These are phyloP conservation scores for Lentinula boryana DNA, from an alignment of 768 basidiomycete species.

Conservation along the genomic window DNA sequence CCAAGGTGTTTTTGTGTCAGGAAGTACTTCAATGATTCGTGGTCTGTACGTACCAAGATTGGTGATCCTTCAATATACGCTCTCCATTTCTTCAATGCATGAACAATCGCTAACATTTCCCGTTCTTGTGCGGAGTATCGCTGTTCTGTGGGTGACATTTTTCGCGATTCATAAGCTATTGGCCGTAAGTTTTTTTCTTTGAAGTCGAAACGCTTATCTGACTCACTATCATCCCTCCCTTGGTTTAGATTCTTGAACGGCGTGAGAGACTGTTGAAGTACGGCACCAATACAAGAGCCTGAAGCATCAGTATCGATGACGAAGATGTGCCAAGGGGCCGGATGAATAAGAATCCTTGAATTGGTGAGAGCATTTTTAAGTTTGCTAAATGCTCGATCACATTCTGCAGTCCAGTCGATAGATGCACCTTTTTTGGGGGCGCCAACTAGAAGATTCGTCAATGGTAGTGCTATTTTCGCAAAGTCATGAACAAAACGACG, in stretches of 20 bases:
- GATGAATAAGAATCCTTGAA: neutral
- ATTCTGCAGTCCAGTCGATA: neutral
- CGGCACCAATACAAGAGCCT: neutral
- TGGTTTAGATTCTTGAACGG: neutral
- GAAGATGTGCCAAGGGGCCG: neutral
- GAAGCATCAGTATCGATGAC: neutral
- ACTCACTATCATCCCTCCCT: neutral
- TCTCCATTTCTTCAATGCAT: conserved; percentile 14
- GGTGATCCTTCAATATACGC: conserved; percentile 17
- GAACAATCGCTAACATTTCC: conserved; percentile 12
- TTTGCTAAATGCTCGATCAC: neutral
- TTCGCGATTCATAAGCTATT: conserved; percentile 9
- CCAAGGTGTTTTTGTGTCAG: conserved; percentile 14
- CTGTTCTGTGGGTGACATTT: conserved; percentile 9
- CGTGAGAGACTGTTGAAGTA: neutral
- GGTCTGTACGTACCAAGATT: conserved; percentile 16
- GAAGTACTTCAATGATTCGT: conserved; percentile 17
- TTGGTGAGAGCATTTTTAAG: neutral
- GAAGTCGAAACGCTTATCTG: neutral
- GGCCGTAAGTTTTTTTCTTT: conserved; percentile 9
- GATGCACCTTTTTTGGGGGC: neutral
- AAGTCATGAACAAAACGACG: neutral
- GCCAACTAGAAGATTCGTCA: neutral
- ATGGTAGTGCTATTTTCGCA: neutral
- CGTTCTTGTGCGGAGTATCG: conserved; percentile 10